Percentiles rank a stretch among this genome's conserved stretches.
These are phyloP conservation scores for Beauveria sp. DNA, from an alignment of 2,329 filamentous ascomycete species.

Conservation along the genomic window DNA sequence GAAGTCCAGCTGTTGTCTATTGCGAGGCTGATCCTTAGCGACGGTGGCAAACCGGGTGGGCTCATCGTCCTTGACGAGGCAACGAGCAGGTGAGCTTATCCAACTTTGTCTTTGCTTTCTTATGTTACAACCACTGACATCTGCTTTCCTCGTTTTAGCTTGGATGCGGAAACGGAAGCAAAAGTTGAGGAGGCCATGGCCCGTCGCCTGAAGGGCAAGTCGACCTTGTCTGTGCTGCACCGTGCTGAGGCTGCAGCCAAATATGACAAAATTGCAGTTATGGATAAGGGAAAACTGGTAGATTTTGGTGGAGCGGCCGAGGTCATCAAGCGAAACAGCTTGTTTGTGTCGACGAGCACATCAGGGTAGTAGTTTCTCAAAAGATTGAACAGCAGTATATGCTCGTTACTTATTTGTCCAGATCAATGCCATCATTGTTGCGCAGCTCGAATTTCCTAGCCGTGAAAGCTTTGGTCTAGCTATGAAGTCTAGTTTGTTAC, in stretches of 20 bases:
- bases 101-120: neutral
- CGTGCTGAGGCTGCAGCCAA: neutral
- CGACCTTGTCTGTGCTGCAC: neutral
- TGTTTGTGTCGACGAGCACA: neutral
- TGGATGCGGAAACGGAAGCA: neutral
- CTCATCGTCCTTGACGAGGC: too few relatives aligned
- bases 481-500: neutral
- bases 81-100: neutral
- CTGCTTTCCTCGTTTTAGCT: neutral
- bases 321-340: neutral
- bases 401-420: too few relatives aligned
- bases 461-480: too few relatives aligned
- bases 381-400: neutral
- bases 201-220: neutral
- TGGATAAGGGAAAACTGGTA: neutral
- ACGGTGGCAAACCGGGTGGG: too few relatives aligned
- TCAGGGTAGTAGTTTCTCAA: neutral
- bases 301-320: neutral
- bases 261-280: neutral
- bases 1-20: too few relatives aligned
- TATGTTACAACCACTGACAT: neutral
- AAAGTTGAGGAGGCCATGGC: neutral
- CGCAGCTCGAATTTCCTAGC: too few relatives aligned
- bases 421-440: too few relatives aligned
- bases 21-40: too few relatives aligned